Base-by-base conservation (phyloP, 805 yeast species). In the Wickerhamomyces kurtzmanii region DNA sequence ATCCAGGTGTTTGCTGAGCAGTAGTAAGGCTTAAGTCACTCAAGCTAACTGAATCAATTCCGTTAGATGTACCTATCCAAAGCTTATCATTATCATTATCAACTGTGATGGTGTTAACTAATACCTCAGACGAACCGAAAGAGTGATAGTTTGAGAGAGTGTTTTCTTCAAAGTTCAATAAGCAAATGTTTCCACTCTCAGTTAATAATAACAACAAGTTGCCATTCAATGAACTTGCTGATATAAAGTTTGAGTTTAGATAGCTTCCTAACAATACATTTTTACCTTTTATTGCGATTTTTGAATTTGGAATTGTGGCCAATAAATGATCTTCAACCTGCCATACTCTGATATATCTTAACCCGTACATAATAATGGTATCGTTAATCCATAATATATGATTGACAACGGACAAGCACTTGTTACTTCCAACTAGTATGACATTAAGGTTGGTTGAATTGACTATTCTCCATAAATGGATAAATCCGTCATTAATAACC, bases 301-400 rank as follows among this genome's bases (percentile, higher is more conserved):
- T 42, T 20, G 39, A 31, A 11, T 45, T 40, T 20, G 37, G 42
- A 12, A 35, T 23, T 5, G 34, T 39, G 9, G 36, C 51, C 12
- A 33, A 31, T 20, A 30, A 11, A 12, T 25, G 22, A 20, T 13
- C 27, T 19, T 55, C 61, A 21, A 66, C 51, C 36, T 56, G 64
- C 89, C 89, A 80, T 1, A 73, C 50, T 30, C 77, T 72, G 12
- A 78, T 52, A 34, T 73, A 68, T 17, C 87, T 59, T 10, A 72
- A 51, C 0, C 89, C 89, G 25, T 64, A 50, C 0, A 85, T 75
- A 4, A 75, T 50, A 5, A 76, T 47, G 9, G 49, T 51, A 15
- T 58, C 43, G 12, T 60, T 62, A 18, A 59, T 42, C 87, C 87
- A 80, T 5, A 61, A 27, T 22, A 79, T 42, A 22, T 67, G 71